Conservation (phyloP, 1,284 basidiomycete genomes). For the Salmacisia buchloeana region DNA sequence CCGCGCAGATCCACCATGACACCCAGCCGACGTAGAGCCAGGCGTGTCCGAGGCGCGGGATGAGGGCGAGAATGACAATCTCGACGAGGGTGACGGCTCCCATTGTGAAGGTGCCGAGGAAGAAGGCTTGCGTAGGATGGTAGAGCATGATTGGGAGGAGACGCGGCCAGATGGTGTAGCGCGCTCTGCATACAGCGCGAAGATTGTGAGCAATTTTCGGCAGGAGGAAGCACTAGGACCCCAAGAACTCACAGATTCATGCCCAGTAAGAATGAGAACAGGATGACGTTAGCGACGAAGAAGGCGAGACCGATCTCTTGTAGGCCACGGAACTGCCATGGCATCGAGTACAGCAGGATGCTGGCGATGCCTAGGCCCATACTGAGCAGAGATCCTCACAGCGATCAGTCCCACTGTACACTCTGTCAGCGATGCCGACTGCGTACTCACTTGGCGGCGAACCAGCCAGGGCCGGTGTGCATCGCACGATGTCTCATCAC, state of each 20-base stretch:
- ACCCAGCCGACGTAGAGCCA: constrained; percentile 57
- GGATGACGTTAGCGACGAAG: constrained; percentile 63
- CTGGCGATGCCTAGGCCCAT: constrained; percentile 56
- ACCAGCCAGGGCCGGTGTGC: constrained; percentile 9
- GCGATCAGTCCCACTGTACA: no score
- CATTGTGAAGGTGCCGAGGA: constrained; percentile 67
- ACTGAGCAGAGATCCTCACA: constrained; percentile 14
- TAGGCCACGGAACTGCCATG: constrained; percentile 53
- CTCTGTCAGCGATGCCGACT: not conserved
- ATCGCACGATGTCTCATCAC: not conserved
- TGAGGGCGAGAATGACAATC: constrained; percentile 53
- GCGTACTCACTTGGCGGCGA: constrained; percentile 11
- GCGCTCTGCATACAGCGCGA: constrained; percentile 50
- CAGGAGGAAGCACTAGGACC: not conserved
- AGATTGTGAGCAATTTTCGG: not conserved
- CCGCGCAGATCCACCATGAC: constrained; percentile 68
- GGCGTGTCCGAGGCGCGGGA: not conserved
- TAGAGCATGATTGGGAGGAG: constrained; percentile 59
- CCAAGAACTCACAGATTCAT: constrained; percentile 19
- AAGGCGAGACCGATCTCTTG: constrained; percentile 54
- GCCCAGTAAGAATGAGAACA: constrained; percentile 61
- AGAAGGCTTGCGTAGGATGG: constrained; percentile 65
- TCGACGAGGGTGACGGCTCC: constrained; percentile 63
- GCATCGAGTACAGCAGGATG: constrained; percentile 54
- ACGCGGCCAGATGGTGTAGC: constrained; percentile 61